Evolutionary conservation across 225 moss, liverwort and hornwort genomes (phyloP).

Genomic region (Takakia lepidozioides): DNA sequence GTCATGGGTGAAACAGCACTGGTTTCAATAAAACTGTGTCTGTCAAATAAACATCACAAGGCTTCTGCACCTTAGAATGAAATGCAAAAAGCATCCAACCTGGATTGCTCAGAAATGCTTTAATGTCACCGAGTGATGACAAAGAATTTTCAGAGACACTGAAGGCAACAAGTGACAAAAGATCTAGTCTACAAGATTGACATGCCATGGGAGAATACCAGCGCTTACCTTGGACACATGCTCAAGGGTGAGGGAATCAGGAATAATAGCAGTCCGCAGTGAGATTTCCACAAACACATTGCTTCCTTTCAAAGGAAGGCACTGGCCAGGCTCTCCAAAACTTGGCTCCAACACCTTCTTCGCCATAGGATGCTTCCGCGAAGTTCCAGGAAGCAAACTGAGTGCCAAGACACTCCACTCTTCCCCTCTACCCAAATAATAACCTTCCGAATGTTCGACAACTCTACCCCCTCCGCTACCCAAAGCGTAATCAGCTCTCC

Average conservation of each 20-base stretch:
- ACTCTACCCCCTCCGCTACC: conserved; percentile 89
- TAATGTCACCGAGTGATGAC: no score
- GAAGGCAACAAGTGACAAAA: no score
- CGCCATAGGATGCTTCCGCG: conserved; percentile 52
- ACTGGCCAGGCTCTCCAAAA: conserved; percentile 92
- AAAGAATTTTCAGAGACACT: no score
- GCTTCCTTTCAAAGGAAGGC: conserved; percentile 81
- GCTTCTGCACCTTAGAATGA: no score
- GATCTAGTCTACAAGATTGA: no score
- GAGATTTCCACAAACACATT: conserved; percentile 80
- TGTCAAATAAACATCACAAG: no score
- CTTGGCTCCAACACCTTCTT: conserved; percentile 80
- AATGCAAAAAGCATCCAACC: no score
- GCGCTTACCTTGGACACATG: conserved; percentile 78
- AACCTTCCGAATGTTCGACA: conserved; percentile 76
- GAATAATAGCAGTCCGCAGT: conserved; percentile 66
- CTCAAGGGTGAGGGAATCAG: conserved; percentile 79
- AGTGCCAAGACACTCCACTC: conserved; percentile 63
- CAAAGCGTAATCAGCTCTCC: conserved; percentile 78
- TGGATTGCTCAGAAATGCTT: no score
- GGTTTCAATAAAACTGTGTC: no score
- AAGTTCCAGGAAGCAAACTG: conserved; percentile 61
- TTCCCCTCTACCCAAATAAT: conserved; percentile 41
- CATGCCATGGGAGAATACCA: no score
- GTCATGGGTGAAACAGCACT: no score